These are phyloP conservation scores for Fusarium equiseti DNA, from an alignment of 2,329 filamentous ascomycete species.

Conservation along the genomic window DNA sequence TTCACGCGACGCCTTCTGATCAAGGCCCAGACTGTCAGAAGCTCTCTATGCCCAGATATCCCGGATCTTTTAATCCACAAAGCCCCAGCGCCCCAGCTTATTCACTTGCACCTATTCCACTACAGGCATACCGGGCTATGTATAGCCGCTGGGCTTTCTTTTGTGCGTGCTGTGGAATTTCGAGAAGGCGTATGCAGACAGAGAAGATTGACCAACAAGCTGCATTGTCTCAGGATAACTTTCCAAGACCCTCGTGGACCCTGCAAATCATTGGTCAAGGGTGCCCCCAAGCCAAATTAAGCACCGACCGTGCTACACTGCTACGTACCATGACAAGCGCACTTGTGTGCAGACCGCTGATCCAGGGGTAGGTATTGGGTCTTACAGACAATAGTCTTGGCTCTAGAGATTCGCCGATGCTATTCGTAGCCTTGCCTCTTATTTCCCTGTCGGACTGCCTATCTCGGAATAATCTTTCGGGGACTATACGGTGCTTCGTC, in stretches of 20 bases:
- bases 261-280: slow-evolving; percentile 42
- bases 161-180: slow-evolving; percentile 13
- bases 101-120: slow-evolving; percentile 5
- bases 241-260: slow-evolving; percentile 36
- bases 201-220: slow-evolving; percentile 11
- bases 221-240: slow-evolving; percentile 22
- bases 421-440: slow-evolving; percentile 35
- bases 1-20: slow-evolving; percentile 43
- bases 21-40: slow-evolving; percentile 41
- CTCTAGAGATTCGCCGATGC: slow-evolving; percentile 40
- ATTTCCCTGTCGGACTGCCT: slow-evolving; percentile 20
- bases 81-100: slow-evolving; percentile 30
- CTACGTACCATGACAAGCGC: slow-evolving; percentile 28
- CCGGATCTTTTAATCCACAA: slow-evolving; percentile 37
- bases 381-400: slow-evolving; percentile 38
- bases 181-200: slow-evolving; percentile 13
- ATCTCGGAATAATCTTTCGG: slow-evolving; percentile 30
- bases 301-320: slow-evolving; percentile 34
- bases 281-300: slow-evolving; percentile 38
- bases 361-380: slow-evolving; percentile 38
- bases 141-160: slow-evolving; percentile 21
- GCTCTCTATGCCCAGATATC: slow-evolving; percentile 26
- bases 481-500: slow-evolving; percentile 24
- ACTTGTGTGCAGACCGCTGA: slow-evolving; percentile 42
- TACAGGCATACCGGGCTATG: slow-evolving; percentile 18